Conservation (phyloP, 1,284 basidiomycete genomes). For the Takashimella tepidaria region DNA sequence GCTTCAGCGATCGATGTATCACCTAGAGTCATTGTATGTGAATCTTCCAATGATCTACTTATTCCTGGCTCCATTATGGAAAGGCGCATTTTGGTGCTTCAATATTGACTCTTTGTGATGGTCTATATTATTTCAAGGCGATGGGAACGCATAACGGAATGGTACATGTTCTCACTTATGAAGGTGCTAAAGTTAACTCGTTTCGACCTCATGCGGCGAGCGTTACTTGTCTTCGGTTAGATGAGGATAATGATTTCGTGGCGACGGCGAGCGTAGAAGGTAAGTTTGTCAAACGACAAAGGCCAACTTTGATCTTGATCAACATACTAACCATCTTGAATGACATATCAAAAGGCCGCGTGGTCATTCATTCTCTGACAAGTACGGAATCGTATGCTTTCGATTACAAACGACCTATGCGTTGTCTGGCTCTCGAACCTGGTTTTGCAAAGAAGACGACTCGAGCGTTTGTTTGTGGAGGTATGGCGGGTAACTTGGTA, state of each 20-base stretch:
- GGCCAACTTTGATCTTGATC: too few species aligned
- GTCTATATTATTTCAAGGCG: too few species aligned
- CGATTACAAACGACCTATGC: conserved; percentile 89
- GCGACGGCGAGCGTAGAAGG: conserved; percentile 93
- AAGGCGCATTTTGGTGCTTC: too few species aligned
- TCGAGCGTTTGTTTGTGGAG: conserved; percentile 87
- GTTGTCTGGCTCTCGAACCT: conserved; percentile 84
- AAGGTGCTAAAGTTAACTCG: conserved; percentile 79
- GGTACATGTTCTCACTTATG: conserved; percentile 76
- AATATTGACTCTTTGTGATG: too few species aligned
- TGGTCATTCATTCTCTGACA: conserved; percentile 78
- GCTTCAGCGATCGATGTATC: conserved; percentile 77
- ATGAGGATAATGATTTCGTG: conserved; percentile 80
- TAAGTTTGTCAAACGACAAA: too few species aligned
- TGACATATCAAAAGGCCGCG: too few species aligned
- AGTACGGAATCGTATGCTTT: conserved; percentile 79
- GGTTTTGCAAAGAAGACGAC: conserved; percentile 75
- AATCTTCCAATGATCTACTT: neutral
- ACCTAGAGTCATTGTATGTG: conserved; percentile 63
- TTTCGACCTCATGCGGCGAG: conserved; percentile 90
- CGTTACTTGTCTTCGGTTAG: conserved; percentile 78
- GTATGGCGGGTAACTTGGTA: conserved; percentile 80
- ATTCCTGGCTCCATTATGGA: too few species aligned
- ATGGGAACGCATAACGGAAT: conserved; percentile 89
- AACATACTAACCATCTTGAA: too few species aligned